These are phyloP conservation scores for Xylaria sp. DNA, from an alignment of 2,329 filamentous ascomycete genomes.

Conservation along the genomic window DNA sequence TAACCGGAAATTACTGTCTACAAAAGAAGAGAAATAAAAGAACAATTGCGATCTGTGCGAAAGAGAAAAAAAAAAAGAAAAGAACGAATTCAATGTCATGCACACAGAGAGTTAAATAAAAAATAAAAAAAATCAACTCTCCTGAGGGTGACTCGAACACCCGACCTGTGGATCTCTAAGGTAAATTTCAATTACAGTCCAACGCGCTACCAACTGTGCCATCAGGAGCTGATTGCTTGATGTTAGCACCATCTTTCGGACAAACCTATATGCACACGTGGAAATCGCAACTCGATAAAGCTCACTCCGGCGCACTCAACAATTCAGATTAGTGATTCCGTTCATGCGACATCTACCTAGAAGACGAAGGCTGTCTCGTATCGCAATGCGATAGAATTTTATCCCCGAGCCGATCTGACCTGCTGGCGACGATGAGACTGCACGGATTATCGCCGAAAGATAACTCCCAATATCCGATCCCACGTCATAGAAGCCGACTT, in stretches of 20 bases:
- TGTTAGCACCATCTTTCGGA: conserved; percentile 19
- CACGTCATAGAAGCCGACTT: no score
- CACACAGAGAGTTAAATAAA: background rate
- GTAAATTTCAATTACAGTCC: conserved; percentile 18
- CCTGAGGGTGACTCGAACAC: conserved; percentile 11
- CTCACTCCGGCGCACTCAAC: no score
- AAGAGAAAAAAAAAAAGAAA: background rate
- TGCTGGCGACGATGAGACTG: no score
- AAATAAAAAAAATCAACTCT: background rate
- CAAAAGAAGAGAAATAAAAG: no score
- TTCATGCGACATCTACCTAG: no score
- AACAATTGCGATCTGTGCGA: background rate
- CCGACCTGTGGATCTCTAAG: conserved; percentile 7
- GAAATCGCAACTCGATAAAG: no score
- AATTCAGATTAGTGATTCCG: no score
- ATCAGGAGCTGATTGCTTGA: conserved; percentile 19
- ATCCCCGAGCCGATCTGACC: no score
- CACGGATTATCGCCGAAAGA: no score
- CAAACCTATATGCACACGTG: background rate
- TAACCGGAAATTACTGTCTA: background rate
- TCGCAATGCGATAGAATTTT: no score
- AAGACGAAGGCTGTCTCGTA: no score
- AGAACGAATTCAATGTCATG: background rate
- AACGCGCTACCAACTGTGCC: conserved; percentile 21
- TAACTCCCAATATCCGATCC: no score